Conservation (phyloP, 1,284 basidiomycete genomes). For the Clitocybe nebularis region DNA sequence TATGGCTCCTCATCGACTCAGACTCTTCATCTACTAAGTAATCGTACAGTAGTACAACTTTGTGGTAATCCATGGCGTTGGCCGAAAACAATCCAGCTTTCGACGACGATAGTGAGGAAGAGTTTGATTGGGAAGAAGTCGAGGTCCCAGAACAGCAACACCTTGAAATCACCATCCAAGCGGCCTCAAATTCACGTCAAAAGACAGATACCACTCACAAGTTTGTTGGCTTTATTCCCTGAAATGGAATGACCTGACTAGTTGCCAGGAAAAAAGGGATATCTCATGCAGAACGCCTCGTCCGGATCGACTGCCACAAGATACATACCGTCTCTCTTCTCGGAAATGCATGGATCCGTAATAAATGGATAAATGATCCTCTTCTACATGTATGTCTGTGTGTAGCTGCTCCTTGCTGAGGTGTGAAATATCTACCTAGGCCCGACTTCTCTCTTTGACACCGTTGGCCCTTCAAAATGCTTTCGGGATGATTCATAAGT, state of each 20-base stretch:
- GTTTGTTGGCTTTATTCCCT: conserved; percentile 29
- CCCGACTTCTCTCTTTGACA: conserved; percentile 79
- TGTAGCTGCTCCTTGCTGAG: too few species aligned
- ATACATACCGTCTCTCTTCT: conserved; percentile 81
- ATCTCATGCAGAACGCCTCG: conserved; percentile 60
- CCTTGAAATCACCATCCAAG: conserved; percentile 59
- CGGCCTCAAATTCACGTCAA: conserved; percentile 28
- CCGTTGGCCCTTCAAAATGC: conserved; percentile 77
- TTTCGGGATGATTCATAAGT: conserved; percentile 78
- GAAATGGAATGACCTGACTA: conserved; percentile 13
- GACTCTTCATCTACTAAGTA: too few species aligned
- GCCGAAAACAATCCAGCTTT: conserved; percentile 11
- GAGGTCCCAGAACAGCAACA: conserved; percentile 37
- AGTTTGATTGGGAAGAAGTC: conserved; percentile 62
- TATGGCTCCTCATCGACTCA: too few species aligned
- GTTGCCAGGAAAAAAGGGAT: conserved; percentile 46
- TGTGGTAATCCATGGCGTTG: conserved; percentile 13
- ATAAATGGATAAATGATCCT: conserved; percentile 82
- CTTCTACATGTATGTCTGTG: conserved; percentile 67
- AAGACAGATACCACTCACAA: conserved; percentile 31
- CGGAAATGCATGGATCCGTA: conserved; percentile 72
- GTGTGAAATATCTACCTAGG: conserved; percentile 53
- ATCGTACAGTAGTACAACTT: conserved; percentile 3
- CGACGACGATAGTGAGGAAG: conserved; percentile 43
- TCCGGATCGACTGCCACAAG: conserved; percentile 81